Evolutionary conservation across 176 grass and related monocot species (phyloP), one percentile per base, ranked within the genome.

Genomic region (Elymus sibiricus): DNA sequence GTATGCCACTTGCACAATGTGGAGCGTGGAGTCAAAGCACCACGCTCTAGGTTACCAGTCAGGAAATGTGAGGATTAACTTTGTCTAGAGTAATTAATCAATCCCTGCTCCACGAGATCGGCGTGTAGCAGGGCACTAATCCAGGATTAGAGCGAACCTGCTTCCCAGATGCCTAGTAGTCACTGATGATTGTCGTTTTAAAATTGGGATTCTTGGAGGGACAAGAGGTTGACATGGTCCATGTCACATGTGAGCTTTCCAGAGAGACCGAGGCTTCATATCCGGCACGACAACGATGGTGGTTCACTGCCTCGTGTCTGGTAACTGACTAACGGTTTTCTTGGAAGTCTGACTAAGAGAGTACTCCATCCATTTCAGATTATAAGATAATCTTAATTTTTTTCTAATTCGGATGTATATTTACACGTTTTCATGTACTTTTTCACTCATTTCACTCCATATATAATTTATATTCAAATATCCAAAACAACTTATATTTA

Each of bases 91-190:
- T 87, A 87, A 80, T 83, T 81, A 71, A 42, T 22, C 39, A 42
- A 2, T 25, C 67, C 68, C 28, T 49, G 12, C 47, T 34, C 60
- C 34, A 39, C 22, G 24, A 80, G 76, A 76, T 80, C 3, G 25
- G 39, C 39, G 39, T 26, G 40, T 91, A 80, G 81, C 31, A 62
- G 56, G 56, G 79, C 88, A 93, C 46, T 82, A 91, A 89, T 89
- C 91, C 94, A 68, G 67, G 80, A 88, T 89, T 93, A 84, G 74
- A 70, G 85, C 69, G 37, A 64, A 5, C 21, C 58, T 93, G 90
- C 67, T 82, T 79, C 85, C 68, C 76, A 73, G 56, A 84, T 84
- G 88, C 84, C 74, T 71, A 83, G 64, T 37, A 72, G 58, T 31
- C 25, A 53, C 73, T 25, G 51, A 26, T 26, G 31, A 55, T 24